Conservation (phyloP, 2,329 filamentous ascomycete species). For the Colletotrichum tropicale region DNA sequence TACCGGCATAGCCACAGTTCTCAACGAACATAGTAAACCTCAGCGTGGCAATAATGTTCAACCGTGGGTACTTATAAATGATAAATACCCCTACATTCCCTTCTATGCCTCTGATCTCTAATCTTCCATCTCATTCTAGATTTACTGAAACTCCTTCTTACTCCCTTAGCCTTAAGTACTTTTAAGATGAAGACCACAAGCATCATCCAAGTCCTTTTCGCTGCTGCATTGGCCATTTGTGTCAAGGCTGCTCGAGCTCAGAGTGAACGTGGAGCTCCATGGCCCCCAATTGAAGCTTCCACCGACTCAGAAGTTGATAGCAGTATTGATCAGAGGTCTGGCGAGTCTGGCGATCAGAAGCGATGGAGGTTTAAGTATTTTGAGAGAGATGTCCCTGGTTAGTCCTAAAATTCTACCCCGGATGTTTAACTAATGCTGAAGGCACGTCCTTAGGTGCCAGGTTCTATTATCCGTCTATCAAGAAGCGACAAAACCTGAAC, state of each 20-base stretch:
- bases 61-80: no score
- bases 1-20: neutral
- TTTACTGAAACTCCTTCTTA: no score
- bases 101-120: neutral
- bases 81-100: no score
- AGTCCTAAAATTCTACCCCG: fast-evolving
- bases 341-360: neutral
- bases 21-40: no score
- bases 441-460: neutral
- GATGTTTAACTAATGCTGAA: neutral
- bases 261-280: neutral
- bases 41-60: no score
- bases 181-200: neutral
- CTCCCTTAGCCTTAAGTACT: no score
- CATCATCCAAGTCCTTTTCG: neutral
- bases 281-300: neutral
- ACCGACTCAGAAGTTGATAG: neutral
- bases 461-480: neutral
- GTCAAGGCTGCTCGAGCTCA: neutral
- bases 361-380: neutral
- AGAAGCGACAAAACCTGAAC: neutral
- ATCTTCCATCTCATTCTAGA: no score
- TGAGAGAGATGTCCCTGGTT: neutral
- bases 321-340: neutral
- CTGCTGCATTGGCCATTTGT: neutral